These are phyloP conservation scores for Aspergillus cavernicola DNA, from an alignment of 495 filamentous ascomycete genomes.

Conservation along the genomic window DNA sequence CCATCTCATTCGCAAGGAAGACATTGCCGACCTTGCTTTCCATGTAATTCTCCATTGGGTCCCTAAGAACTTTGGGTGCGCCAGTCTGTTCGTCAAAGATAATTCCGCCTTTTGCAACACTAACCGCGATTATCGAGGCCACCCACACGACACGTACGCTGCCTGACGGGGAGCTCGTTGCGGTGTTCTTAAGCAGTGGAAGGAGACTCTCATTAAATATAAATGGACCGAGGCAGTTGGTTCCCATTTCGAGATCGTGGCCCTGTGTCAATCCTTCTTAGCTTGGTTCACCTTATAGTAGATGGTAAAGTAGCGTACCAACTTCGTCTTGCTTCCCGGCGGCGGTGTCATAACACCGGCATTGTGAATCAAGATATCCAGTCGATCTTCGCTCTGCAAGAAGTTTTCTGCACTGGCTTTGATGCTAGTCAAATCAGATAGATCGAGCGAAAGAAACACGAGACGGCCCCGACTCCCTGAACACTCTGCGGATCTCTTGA, in stretches of 20 bases:
- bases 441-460: slow-evolving; percentile 36
- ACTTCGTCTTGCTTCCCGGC: not conserved
- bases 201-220: not conserved
- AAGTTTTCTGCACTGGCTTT: slow-evolving; percentile 33
- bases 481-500: slow-evolving; percentile 26
- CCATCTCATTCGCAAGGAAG: not conserved
- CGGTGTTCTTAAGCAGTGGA: not conserved
- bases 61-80: not conserved
- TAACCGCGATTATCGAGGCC: not conserved
- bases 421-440: slow-evolving; percentile 38
- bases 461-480: slow-evolving; percentile 18
- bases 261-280: not conserved
- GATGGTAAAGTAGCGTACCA: too few species aligned
- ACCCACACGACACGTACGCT: slow-evolving; percentile 1
- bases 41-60: slow-evolving; percentile 1
- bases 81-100: not conserved
- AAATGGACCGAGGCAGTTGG: slow-evolving; percentile 8
- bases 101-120: not conserved
- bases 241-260: slow-evolving; percentile 3
- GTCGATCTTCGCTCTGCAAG: slow-evolving; percentile 23
- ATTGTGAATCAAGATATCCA: slow-evolving; percentile 61
- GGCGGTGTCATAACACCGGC: slow-evolving; percentile 56
- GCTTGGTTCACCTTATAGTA: not conserved
- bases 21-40: slow-evolving; percentile 4
- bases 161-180: not conserved